phyloP scores from a whole-genome alignment of 208 protist genomes.

The Wallacemonas collosoma region DNA sequence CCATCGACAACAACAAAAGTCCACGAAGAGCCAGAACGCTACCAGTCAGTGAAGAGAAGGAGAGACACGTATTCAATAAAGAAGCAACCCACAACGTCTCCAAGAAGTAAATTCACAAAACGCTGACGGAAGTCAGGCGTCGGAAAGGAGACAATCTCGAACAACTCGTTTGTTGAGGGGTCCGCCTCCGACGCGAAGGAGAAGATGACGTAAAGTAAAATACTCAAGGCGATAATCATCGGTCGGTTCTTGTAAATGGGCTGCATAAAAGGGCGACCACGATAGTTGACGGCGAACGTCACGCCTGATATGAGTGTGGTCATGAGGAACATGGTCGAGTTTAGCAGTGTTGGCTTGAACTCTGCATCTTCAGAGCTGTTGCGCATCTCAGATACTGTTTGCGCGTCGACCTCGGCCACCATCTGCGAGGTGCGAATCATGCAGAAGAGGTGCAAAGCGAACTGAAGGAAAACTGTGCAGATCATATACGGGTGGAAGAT shows the following conservation, averaged over 20 bases:
- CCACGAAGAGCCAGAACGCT: constrained; percentile 13
- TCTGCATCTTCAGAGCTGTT: constrained; percentile 70
- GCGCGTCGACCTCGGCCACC: constrained; percentile 71
- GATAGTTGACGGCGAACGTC: constrained; percentile 98
- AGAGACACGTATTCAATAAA: constrained; percentile 75
- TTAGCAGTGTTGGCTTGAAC: constrained; percentile 97
- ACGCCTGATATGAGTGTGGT: constrained; percentile 93
- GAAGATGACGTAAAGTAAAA: constrained; percentile 74
- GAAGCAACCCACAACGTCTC: constrained; percentile 79
- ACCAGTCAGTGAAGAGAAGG: constrained; percentile 74
- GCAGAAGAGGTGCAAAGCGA: constrained; percentile 93
- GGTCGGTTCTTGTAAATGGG: constrained; percentile 90
- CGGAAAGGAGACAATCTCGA: constrained; percentile 91
- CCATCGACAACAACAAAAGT: too few species aligned
- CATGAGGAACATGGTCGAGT: constrained; percentile 97
- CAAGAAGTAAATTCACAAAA: constrained; percentile 72
- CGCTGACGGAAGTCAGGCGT: constrained; percentile 69
- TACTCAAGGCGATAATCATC: constrained; percentile 87
- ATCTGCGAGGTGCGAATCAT: constrained; percentile 88
- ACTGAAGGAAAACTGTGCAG: constrained; percentile 95
- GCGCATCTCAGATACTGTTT: constrained; percentile 57
- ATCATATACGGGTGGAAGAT: constrained; percentile 97
- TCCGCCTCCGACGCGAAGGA: constrained; percentile 79
- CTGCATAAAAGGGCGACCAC: constrained; percentile 95
- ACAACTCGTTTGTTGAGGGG: constrained; percentile 78